Evolutionary conservation across 139 green algal species (phyloP), one percentile per base, ranked within the genome.

Genomic region (Auxenochlorella protothecoides): DNA sequence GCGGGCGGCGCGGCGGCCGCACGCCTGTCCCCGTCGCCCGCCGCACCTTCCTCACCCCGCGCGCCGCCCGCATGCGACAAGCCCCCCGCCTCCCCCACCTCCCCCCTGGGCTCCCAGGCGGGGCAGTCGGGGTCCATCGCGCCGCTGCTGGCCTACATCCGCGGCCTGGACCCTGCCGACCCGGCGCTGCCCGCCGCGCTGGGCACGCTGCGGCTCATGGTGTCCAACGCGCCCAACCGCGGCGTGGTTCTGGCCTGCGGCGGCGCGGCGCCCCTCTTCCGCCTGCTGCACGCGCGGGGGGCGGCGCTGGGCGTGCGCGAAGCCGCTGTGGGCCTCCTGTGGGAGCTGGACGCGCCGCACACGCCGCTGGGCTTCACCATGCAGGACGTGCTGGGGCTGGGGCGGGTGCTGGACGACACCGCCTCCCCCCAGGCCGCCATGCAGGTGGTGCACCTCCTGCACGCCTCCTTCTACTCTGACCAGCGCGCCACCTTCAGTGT

Each of bases 161-260:
- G 67, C 2, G 57, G 63, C 61, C 53, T 68, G 5, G 72, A 69
- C 63, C 63, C 65, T 59, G 57, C 83, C 71, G 68, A 82, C 13
- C 64, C 13, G 2, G 62, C 69, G 16, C 66, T 70, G 68, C 68
- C 59, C 11, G 51, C 77, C 52, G 69, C 69, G 53, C 68, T 82
- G 61, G 68, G 74, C 63, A 82, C 77, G 8, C 73, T 82, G 5
- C 54, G 53, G 51, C 72, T 82, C 3, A 63, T 82, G 12, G 73
- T 78, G 63, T 66, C 77, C 66, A 82, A 82, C 68, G 68, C 71
- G n/a, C 77, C 77, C 55, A 82, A 82, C 68, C 27, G 27, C 27
- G 27, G 27, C 27, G 27, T 44, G 27, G 27, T 44, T 1, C 27
- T 44, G 27, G 27, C 27, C 27, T 44, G 27, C 27, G 27, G 27